Evolutionary conservation across 1,139 yeast genomes (phyloP).

Genomic region (Taiozyma sp.): DNA sequence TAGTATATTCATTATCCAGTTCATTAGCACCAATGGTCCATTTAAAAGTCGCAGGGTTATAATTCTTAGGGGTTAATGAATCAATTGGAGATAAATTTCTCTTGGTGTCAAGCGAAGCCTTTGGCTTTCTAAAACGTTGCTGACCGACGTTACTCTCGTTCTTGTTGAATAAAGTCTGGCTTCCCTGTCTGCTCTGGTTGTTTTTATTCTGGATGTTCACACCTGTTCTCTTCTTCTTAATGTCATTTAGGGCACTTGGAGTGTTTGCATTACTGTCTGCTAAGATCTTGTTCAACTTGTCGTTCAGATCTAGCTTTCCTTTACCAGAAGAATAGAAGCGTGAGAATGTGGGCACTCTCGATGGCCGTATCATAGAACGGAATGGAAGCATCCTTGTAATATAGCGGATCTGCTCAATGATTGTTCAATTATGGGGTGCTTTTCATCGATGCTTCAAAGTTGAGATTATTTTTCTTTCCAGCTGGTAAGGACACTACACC

Average conservation of each 20-base stretch:
- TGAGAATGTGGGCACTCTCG: neutral
- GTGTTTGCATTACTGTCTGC: neutral
- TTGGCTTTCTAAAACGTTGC: constrained; percentile 1
- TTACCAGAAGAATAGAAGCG: neutral
- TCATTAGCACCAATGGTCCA: constrained; percentile 8
- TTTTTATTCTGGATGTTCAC: neutral
- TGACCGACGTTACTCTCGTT: neutral
- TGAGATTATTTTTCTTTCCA: no score
- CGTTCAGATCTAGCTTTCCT: neutral
- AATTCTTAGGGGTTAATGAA: neutral
- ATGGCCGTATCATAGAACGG: neutral
- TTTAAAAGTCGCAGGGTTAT: constrained; percentile 15
- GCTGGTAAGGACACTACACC: neutral
- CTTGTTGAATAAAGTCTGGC: neutral
- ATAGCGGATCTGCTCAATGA: neutral
- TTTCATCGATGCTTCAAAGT: neutral
- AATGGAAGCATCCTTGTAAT: neutral
- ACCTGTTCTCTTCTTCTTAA: constrained; percentile 21
- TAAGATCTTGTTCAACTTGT: neutral
- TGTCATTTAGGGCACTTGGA: neutral
- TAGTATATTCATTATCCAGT: constrained; percentile 20
- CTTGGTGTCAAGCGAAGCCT: neutral
- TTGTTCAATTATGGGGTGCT: neutral
- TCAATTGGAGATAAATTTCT: constrained; percentile 1
- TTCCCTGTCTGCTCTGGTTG: neutral